Conservation (phyloP, 306 rosid species). For the Dryas octopetala region DNA sequence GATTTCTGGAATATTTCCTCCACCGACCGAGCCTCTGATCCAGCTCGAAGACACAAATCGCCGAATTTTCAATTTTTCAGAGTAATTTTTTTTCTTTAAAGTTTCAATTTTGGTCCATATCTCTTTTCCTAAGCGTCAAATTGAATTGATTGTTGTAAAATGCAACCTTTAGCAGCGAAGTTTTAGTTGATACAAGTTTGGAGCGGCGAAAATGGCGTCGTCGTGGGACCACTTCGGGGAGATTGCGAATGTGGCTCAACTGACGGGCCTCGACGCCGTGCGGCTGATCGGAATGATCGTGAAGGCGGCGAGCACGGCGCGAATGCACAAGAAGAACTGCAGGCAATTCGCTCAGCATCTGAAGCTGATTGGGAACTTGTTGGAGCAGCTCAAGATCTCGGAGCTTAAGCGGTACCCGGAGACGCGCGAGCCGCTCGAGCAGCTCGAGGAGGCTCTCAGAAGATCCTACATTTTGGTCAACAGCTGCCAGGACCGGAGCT, state of each 20-base stretch:
- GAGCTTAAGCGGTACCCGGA: slow-evolving; percentile 90
- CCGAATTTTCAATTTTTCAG: background rate
- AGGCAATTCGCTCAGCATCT: slow-evolving; percentile 86
- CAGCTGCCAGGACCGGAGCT: slow-evolving; percentile 92
- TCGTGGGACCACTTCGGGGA: slow-evolving; percentile 86
- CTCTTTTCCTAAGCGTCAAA: background rate
- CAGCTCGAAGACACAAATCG: slow-evolving; percentile 21
- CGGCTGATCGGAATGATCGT: slow-evolving; percentile 75
- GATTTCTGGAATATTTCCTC: slow-evolving; percentile 19
- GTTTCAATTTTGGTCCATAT: background rate
- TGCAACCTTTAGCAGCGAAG: background rate
- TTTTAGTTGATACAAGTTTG: slow-evolving; percentile 12
- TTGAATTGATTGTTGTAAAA: background rate
- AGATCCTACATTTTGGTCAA: slow-evolving; percentile 80
- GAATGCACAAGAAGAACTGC: slow-evolving; percentile 96
- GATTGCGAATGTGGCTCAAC: slow-evolving; percentile 77
- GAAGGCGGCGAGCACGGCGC: slow-evolving; percentile 83
- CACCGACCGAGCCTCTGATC: slow-evolving; percentile 40
- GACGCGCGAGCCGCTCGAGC: slow-evolving; percentile 93
- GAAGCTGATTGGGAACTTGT: slow-evolving; percentile 87
- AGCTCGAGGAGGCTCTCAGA: slow-evolving; percentile 91
- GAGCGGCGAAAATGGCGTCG: slow-evolving; percentile 53
- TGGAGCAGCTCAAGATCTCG: slow-evolving; percentile 95
- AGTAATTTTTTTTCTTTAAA: background rate
- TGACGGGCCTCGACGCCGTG: slow-evolving; percentile 86